Conservation (phyloP, 176 grass and related monocot species). For the Zoysia pacifica region DNA sequence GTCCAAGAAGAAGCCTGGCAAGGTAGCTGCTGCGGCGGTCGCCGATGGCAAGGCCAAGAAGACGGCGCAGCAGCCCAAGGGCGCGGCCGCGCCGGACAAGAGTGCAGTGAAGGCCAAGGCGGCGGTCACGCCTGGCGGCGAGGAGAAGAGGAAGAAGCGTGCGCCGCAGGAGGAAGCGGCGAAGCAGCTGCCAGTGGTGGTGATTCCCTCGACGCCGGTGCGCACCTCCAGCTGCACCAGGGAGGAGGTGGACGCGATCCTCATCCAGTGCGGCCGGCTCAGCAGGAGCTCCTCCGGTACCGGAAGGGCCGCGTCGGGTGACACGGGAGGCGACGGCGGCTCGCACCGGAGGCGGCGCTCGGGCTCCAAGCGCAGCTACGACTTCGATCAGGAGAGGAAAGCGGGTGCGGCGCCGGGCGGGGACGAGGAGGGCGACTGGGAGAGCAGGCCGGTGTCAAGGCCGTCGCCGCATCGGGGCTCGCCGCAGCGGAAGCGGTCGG, state of each 20-base stretch:
- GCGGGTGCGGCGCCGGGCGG: conserved; percentile 11
- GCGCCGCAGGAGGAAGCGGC: neutral
- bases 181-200: conserved; percentile 23
- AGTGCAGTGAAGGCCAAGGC: conserved; percentile 49
- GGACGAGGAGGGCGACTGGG: conserved; percentile 54
- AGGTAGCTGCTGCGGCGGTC: conserved; percentile 13
- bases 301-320: conserved; percentile 42
- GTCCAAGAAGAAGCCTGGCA: conserved; percentile 6
- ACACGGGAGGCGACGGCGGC: conserved; percentile 26
- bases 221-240: conserved; percentile 83
- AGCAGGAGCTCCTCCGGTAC: conserved; percentile 86
- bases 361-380: conserved; percentile 83
- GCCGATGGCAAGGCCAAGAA: conserved; percentile 32
- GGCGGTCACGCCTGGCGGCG: neutral
- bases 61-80: conserved; percentile 22
- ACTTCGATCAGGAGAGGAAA: conserved; percentile 72
- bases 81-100: conserved; percentile 32
- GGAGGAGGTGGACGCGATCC: conserved; percentile 86
- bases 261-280: conserved; percentile 87
- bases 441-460: conserved; percentile 39
- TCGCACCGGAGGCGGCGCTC: conserved; percentile 68
- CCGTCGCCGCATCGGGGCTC: conserved; percentile 37
- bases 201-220: conserved; percentile 35
- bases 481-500: conserved; percentile 64
- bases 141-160: conserved; percentile 39